Conservation (phyloP, 2,329 filamentous ascomycete species). For the Colletotrichum noveboracense region DNA sequence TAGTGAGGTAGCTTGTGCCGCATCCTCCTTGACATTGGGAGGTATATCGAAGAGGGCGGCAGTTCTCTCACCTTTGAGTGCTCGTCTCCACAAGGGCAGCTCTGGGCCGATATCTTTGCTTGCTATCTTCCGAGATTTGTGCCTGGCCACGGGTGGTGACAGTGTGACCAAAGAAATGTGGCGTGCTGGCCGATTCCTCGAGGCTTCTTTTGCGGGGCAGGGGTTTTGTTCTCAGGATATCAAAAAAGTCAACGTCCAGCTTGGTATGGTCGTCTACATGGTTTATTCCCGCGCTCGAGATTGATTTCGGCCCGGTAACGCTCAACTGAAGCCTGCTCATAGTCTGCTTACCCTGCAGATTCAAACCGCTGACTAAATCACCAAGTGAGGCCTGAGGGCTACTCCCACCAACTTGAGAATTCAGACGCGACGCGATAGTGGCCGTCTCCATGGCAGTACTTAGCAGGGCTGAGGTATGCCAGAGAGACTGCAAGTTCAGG, state of each 20-base stretch:
- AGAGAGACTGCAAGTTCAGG: conserved; percentile 69
- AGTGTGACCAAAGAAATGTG: conserved; percentile 49
- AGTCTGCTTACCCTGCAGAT: conserved; percentile 78
- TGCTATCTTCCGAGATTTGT: conserved; percentile 17
- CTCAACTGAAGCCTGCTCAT: conserved; percentile 78
- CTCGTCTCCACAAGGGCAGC: conserved; percentile 6
- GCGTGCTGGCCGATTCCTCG: neutral
- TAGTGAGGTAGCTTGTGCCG: neutral
- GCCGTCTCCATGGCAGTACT: conserved; percentile 79
- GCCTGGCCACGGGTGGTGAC: conserved; percentile 32
- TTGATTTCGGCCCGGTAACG: conserved; percentile 42
- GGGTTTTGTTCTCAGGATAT: conserved; percentile 14
- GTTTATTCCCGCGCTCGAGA: conserved; percentile 25
- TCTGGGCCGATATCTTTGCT: neutral
- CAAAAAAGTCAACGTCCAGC: conserved; percentile 36
- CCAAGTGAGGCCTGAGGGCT: conserved; percentile 55
- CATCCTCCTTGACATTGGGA: neutral
- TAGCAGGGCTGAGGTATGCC: conserved; percentile 82
- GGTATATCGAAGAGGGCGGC: neutral
- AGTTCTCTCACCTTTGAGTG: neutral
- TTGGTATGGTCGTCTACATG: conserved; percentile 32
- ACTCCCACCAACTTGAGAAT: conserved; percentile 39
- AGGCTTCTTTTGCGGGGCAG: conserved; percentile 12
- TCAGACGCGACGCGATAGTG: conserved; percentile 77
- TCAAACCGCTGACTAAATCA: conserved; percentile 70